phyloP scores from a whole-genome alignment of 2,329 filamentous ascomycete species.

The Aspergillus transmontanensis region DNA sequence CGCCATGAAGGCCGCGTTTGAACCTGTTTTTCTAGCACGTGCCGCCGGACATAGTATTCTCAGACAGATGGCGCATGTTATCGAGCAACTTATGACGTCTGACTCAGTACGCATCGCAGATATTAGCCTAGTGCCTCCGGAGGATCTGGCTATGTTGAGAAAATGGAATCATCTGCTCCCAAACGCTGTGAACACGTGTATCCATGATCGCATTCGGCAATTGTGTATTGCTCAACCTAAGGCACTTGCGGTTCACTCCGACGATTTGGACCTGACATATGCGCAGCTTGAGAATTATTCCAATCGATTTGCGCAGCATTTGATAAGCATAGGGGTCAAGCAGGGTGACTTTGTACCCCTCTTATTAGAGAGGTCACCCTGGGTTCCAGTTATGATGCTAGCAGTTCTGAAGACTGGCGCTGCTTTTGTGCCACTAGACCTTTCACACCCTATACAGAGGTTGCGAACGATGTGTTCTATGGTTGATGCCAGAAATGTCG shows the following conservation, averaged over 20 bases:
- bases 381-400: slow-evolving; percentile 27
- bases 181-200: not conserved
- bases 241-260: slow-evolving; percentile 22
- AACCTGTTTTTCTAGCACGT: not conserved
- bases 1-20: not conserved
- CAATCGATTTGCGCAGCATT: slow-evolving; percentile 28
- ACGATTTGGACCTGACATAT: slow-evolving; percentile 31
- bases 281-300: slow-evolving; percentile 31
- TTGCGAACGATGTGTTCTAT: not conserved
- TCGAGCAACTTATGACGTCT: not conserved
- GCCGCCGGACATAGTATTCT: not conserved
- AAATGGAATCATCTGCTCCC: not conserved
- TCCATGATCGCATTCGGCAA: not conserved
- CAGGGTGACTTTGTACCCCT: slow-evolving; percentile 27
- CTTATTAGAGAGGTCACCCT: slow-evolving; percentile 30
- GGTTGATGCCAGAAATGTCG: not conserved
- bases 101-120: not conserved
- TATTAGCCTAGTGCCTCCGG: not conserved
- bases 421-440: slow-evolving; percentile 27
- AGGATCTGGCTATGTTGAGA: not conserved
- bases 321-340: slow-evolving; percentile 33
- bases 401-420: slow-evolving; percentile 30
- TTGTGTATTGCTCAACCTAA: not conserved
- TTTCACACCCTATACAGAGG: slow-evolving; percentile 19
- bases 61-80: not conserved